Base-by-base conservation (phyloP, 139 green algal species). In the Haematococcus sp. region DNA sequence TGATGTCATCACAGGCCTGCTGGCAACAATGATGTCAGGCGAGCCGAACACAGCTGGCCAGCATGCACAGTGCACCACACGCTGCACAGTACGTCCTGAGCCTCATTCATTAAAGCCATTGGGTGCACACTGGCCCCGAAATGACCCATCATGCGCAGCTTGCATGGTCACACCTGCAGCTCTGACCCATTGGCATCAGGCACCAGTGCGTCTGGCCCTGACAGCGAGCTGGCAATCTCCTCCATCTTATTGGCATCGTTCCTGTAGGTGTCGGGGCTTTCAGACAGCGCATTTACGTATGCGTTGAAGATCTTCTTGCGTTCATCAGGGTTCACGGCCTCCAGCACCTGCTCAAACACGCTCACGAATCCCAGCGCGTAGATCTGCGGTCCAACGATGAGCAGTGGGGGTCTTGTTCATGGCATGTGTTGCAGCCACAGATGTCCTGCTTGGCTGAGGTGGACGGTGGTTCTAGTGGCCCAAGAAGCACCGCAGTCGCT, bases 301-400 rank as follows among this genome's bases (percentile, higher is more conserved):
- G 93, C 87, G 0, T 78, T 67, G 58, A 97, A 97, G 16, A 98
- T 83, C 2, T 73, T 58, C 0, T 49, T 51, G 25, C 81, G 75
- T 22, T 88, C 82, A 2, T 80, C 59, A 7, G 71, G 73, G 2
- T 84, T 68, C 0, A 88, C 71, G 3, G 77, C 76, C 43, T 96
- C 93, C 68, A 96, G 73, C 25, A 98, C 83, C 76, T 94, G 88
- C 61, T 98, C 93, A 77, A 96, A 97, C 7, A 96, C 90, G 76
- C 81, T 92, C 23, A 91, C 83, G 55, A 97, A 90, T 13, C 94
- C 94, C n/a, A 97, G 82, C 0, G 91, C 93, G 75, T 85, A 93
- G 16, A 97, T 82, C 91, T 95, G 80, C n/a, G 49, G 11, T 3
- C 5, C 9, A 23, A 40, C 15, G 64, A 11, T 46, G 28, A n/a